Evolutionary conservation across 2,329 filamentous ascomycete genomes (phyloP).

Genomic region (Amphichorda felina): DNA sequence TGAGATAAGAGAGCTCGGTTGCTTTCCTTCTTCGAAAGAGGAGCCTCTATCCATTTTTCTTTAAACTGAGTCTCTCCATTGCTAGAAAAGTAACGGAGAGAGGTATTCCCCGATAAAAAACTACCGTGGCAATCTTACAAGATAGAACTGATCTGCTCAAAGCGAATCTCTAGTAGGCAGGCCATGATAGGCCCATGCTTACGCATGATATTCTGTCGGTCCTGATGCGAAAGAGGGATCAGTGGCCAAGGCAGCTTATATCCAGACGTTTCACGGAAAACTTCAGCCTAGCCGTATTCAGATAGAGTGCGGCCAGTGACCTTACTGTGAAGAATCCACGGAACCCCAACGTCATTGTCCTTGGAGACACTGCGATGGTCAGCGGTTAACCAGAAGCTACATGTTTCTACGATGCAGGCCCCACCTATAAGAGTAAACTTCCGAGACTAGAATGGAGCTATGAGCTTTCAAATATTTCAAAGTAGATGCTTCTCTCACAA

Average conservation of each 20-base stretch:
- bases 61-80: conserved; percentile 10
- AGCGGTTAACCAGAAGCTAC: not conserved
- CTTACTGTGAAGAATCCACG: conserved; percentile 12
- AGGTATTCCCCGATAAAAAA: conserved; percentile 11
- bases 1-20: conserved; percentile 12
- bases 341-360: conserved; percentile 10
- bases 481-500: conserved; percentile 10
- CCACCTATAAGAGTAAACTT: conserved; percentile 11
- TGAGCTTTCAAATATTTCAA: conserved; percentile 7
- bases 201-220: conserved; percentile 8
- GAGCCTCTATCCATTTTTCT: conserved; percentile 13
- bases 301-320: conserved; percentile 8
- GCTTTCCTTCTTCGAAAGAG: conserved; percentile 11
- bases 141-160: conserved; percentile 12
- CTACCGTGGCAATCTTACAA: conserved; percentile 6
- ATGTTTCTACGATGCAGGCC: not conserved
- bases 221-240: conserved; percentile 7
- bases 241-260: conserved; percentile 4
- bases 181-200: conserved; percentile 9
- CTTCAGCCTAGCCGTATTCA: conserved; percentile 8
- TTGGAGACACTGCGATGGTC: not conserved
- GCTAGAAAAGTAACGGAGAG: conserved; percentile 9
- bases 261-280: conserved; percentile 1
- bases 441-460: conserved; percentile 8
- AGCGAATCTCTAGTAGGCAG: conserved; percentile 6